Evolutionary conservation across 306 rosid species (phyloP), one percentile per base, ranked within the genome.

Genomic region (Vicia sativa): DNA sequence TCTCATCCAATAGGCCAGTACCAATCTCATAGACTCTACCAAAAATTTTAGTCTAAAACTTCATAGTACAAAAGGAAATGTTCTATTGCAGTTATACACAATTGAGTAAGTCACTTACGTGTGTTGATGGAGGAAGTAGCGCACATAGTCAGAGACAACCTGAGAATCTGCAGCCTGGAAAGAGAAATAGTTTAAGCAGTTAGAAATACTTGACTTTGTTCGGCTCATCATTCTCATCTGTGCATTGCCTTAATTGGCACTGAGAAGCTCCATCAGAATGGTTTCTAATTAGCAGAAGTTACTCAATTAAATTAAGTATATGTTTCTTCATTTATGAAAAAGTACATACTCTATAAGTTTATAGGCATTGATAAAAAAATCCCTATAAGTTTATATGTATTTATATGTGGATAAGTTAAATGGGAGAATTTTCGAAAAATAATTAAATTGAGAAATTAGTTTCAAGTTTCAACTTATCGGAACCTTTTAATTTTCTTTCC

Each of bases 121-220:
- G 77, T 95, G 99, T 60, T 95, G 99, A 55, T 88, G 90, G 34
- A 95, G 99, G 71, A 85, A 95, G 79, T 95, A 81, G 4, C 97
- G 91, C 67, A 90, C 97, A 56, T 95, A 90, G 54, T 95, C 99
- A 16, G 99, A 95, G 41, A 88, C 96, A 72, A 88, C 66, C 66
- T 90, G 99, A 2, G 99, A 87, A 82, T 95, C 99, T 6, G 99
- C 99, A 61, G 99, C 99, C 97, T 93, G 89, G 54, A 63, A 75
- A 56, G 70, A 65, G 8, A 61, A 74, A 14, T 19, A 43, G 48
- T 13, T 43, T 9, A 34, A 8, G 19, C 52, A 45, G 52, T 14
- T 34, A 34, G 38, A 34, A 34, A 34, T 34, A 34, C 7, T 7
- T 13, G 48, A 43, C 1, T 12, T 43, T 16, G 3, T 43, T n/a